Evolutionary conservation across 2,329 filamentous ascomycete species (phyloP).

Genomic region (Penicillium sp.): DNA sequence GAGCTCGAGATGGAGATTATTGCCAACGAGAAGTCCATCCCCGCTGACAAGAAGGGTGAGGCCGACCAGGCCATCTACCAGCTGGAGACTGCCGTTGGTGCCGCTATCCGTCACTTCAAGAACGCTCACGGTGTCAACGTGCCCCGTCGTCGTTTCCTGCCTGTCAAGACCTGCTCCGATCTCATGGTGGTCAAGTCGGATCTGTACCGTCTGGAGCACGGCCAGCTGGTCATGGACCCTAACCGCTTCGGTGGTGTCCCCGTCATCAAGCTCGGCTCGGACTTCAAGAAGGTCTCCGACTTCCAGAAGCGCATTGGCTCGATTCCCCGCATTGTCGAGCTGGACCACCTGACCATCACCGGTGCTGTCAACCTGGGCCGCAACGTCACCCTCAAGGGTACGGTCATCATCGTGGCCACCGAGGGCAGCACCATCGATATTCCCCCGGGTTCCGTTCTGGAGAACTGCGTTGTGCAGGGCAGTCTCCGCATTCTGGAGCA

Average conservation of each 20-base stretch:
- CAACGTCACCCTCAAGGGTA: conserved; percentile 92
- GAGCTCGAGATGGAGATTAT: conserved; percentile 99
- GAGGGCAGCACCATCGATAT: conserved; percentile 98
- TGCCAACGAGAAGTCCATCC: conserved; percentile 97
- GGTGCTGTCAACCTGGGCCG: conserved; percentile 96
- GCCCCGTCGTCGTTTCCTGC: conserved; percentile 94
- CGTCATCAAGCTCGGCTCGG: conserved; percentile 95
- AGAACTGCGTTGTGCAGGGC: conserved; percentile 99
- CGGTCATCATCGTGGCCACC: conserved; percentile 97
- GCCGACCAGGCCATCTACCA: conserved; percentile 96
- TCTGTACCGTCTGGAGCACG: conserved; percentile 97
- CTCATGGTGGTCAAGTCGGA: conserved; percentile 99
- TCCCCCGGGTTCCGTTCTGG: conserved; percentile 91
- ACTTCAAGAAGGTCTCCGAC: conserved; percentile 99
- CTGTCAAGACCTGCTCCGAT: conserved; percentile 99
- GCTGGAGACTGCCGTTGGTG: conserved; percentile 97
- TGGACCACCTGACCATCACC: conserved; percentile 88
- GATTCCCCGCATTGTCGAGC: conserved; percentile 56
- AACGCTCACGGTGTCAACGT: conserved; percentile 99
- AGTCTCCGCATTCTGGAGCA: conserved; percentile 77
- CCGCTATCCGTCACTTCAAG: conserved; percentile 97
- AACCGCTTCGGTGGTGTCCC: conserved; percentile 95
- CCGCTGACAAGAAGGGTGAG: conserved; percentile 99
- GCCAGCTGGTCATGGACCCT: conserved; percentile 94
- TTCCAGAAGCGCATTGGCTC: conserved; percentile 57